Evolutionary conservation across 1,284 basidiomycete genomes (phyloP).

Genomic region (Cryptococcus deneoformans): DNA sequence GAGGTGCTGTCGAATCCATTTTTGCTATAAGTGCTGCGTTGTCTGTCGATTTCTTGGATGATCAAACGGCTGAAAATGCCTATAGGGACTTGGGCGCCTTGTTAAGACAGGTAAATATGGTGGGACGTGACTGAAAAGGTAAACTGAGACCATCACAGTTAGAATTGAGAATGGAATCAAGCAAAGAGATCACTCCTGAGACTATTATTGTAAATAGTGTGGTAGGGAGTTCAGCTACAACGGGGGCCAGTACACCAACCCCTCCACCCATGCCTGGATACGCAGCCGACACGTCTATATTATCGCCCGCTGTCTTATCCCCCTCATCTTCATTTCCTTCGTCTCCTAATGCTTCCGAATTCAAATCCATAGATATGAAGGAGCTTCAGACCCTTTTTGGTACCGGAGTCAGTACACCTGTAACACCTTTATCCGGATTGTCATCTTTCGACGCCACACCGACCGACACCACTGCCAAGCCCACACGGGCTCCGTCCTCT

Average conservation of each 20-base stretch:
- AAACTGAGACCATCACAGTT: slow-evolving; percentile 6
- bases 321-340: slow-evolving; percentile 1
- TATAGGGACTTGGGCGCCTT: slow-evolving; percentile 21
- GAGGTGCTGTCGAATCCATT: slow-evolving; percentile 18
- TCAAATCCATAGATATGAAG: slow-evolving; percentile 5
- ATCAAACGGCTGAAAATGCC: slow-evolving; percentile 20
- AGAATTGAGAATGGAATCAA: slow-evolving; percentile 13
- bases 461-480: neutral
- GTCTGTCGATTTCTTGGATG: slow-evolving; percentile 18
- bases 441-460: slow-evolving; percentile 15
- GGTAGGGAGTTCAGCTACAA: neutral
- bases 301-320: slow-evolving; percentile 1
- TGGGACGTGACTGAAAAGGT: neutral
- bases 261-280: neutral
- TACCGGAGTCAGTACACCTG: slow-evolving; percentile 17
- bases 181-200: neutral
- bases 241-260: neutral
- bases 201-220: too few relatives aligned
- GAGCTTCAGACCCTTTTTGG: slow-evolving; percentile 19
- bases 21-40: slow-evolving; percentile 14
- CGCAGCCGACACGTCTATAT: neutral
- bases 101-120: slow-evolving; percentile 20
- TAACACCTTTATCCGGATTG: slow-evolving; percentile 7
- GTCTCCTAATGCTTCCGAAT: slow-evolving; percentile 1
- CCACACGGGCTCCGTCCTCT: neutral